Percentiles rank a stretch among this genome's conserved stretches.
These are phyloP conservation scores for Stagonosporopsis rhizophila DNA, from an alignment of 2,329 filamentous ascomycete species.

Conservation along the genomic window DNA sequence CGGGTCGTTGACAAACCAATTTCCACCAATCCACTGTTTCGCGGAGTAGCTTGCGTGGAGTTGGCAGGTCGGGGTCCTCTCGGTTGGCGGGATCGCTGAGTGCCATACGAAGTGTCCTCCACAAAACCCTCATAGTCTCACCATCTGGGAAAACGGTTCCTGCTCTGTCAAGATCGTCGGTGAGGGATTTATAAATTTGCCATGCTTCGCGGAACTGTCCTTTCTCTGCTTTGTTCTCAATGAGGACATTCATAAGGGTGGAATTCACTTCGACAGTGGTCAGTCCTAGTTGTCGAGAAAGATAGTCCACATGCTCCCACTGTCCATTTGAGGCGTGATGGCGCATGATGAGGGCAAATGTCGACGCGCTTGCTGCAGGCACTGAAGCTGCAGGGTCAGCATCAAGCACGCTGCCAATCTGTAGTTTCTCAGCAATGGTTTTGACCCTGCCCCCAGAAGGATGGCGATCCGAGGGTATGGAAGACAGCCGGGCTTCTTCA, in stretches of 20 bases:
- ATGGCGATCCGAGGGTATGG: neutral
- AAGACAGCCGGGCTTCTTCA: constrained; percentile 24
- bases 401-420: neutral
- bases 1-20: constrained; percentile 29
- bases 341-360: constrained; percentile 43
- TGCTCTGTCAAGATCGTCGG: constrained; percentile 24
- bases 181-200: constrained; percentile 38
- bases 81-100: constrained; percentile 29
- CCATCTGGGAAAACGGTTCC: constrained; percentile 41
- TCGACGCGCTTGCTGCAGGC: constrained; percentile 39
- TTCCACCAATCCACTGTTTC: constrained; percentile 43
- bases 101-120: constrained; percentile 43
- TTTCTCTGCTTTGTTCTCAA: constrained; percentile 40
- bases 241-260: constrained; percentile 43
- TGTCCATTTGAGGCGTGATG: constrained; percentile 38
- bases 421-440: constrained; percentile 10
- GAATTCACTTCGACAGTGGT: constrained; percentile 30
- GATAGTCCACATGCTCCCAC: constrained; percentile 47
- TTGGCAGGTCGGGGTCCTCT: constrained; percentile 33
- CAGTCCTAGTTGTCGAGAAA: constrained; percentile 36
- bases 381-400: constrained; percentile 18
- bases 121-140: constrained; percentile 38
- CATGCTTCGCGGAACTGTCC: constrained; percentile 41
- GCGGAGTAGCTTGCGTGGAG: constrained; percentile 40
- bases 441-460: neutral